These are phyloP conservation scores for Scheffersomyces segobiensis DNA, from an alignment of 1,139 yeast species.

Conservation along the genomic window DNA sequence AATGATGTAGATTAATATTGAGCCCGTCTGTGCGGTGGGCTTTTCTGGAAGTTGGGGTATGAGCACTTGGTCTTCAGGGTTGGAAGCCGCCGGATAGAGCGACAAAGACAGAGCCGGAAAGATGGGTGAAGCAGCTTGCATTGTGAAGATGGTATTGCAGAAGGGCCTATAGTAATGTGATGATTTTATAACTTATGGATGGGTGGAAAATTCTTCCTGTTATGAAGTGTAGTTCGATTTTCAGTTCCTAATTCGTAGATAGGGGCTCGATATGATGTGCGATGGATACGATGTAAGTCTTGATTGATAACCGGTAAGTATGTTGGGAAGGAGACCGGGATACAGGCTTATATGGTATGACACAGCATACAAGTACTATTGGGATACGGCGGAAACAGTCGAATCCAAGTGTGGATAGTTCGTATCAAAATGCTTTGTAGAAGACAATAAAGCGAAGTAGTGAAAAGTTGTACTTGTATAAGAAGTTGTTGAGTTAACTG, in stretches of 20 bases:
- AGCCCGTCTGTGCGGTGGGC: conserved; percentile 48
- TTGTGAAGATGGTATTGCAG: not conserved
- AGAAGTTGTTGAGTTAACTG: not conserved
- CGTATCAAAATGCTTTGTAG: too few species aligned
- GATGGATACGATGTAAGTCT: too few species aligned
- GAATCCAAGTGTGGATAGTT: not conserved
- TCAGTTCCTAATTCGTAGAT: not conserved
- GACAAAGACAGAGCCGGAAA: conserved; percentile 35
- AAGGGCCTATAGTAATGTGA: not conserved
- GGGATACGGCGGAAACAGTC: not conserved
- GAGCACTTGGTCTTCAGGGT: conserved; percentile 9
- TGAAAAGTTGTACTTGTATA: not conserved
- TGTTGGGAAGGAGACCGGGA: not conserved
- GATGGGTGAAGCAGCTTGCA: conserved; percentile 24
- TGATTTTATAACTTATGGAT: not conserved
- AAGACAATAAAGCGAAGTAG: not conserved
- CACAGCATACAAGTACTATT: not conserved
- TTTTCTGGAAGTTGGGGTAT: conserved; percentile 50
- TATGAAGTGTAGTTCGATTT: not conserved
- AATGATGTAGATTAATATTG: conserved; percentile 53
- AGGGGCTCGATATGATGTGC: too few species aligned
- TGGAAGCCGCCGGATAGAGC: conserved; percentile 7
- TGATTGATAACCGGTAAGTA: not conserved
- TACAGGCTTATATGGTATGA: not conserved
- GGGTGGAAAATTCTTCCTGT: not conserved